phyloP scores from a whole-genome alignment of 208 protist genomes.

The Wallacemonas sp. region DNA sequence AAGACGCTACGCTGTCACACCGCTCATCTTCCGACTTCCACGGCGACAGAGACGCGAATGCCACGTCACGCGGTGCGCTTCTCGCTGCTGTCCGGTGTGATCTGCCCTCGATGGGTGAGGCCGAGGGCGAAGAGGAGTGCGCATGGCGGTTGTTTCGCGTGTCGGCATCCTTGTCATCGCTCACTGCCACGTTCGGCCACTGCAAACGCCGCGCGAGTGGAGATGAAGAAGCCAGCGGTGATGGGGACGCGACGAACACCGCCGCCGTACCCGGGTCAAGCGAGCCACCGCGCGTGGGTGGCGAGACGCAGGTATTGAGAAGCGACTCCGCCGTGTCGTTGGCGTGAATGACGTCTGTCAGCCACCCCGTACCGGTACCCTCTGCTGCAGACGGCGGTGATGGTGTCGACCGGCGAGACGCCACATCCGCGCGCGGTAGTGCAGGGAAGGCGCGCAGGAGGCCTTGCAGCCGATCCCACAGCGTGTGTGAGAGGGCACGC shows the following conservation, averaged over 20 bases:
- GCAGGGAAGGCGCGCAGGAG: not conserved
- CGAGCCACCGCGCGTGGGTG: not conserved
- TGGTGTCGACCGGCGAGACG: too few relatives aligned
- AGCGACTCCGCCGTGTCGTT: not conserved
- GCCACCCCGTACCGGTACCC: not conserved
- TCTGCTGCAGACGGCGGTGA: too few relatives aligned
- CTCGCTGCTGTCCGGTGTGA: too few relatives aligned
- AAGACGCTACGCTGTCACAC: too few relatives aligned
- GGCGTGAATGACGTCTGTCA: not conserved
- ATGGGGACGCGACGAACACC: not conserved
- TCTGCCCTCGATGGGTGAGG: too few relatives aligned
- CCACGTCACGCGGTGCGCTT: too few relatives aligned
- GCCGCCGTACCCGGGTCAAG: not conserved
- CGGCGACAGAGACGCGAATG: not conserved
- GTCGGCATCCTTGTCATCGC: not conserved
- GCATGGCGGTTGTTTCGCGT: not conserved
- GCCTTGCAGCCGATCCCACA: conserved; percentile 13
- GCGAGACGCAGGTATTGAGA: not conserved
- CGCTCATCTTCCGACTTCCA: conserved; percentile 2
- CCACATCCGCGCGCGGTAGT: not conserved
- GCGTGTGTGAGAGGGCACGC: conserved; percentile 11
- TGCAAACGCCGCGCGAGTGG: not conserved
- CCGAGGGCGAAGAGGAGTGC: not conserved
- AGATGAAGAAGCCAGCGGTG: too few relatives aligned
- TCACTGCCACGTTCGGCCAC: not conserved